phyloP scores from a whole-genome alignment of 345 rosid genomes.

The Punica granatum region DNA sequence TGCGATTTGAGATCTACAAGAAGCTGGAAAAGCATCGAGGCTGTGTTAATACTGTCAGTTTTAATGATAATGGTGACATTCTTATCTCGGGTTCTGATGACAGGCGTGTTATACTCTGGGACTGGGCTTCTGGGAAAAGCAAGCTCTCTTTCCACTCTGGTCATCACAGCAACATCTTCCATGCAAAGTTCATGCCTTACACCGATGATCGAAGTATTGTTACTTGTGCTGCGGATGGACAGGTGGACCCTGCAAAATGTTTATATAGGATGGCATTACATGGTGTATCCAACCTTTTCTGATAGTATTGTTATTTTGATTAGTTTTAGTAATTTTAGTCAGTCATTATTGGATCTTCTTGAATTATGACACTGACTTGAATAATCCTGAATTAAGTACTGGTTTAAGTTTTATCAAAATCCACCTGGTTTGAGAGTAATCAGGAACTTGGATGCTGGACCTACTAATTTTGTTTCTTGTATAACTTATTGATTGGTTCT shows the following conservation, averaged over 20 bases:
- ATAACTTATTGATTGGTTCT: not conserved
- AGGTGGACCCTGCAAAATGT: constrained; percentile 29
- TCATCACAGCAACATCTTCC: constrained; percentile 67
- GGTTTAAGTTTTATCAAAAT: not conserved
- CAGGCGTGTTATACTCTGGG: constrained; percentile 61
- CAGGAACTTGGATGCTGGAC: not conserved
- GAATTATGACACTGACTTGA: not conserved
- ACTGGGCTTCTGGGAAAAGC: constrained; percentile 59
- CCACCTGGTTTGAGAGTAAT: not conserved
- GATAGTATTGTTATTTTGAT: not conserved
- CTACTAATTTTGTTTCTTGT: not conserved
- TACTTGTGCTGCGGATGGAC: constrained; percentile 93
- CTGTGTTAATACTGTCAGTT: constrained; percentile 76
- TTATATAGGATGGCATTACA: not conserved
- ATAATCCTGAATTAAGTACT: not conserved
- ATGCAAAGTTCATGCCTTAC: constrained; percentile 79
- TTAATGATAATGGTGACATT: constrained; percentile 51
- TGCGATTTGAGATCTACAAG: constrained; percentile 49
- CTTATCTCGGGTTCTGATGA: constrained; percentile 90
- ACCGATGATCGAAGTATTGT: constrained; percentile 78
- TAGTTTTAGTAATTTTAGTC: not conserved
- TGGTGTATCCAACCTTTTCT: not conserved
- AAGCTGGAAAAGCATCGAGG: constrained; percentile 76
- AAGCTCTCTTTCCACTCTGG: constrained; percentile 73
- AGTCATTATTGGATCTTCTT: not conserved